Evolutionary conservation across 176 grass and related monocot genomes (phyloP), one percentile per base, ranked within the genome.

Genomic region (Pharus latifolius): DNA sequence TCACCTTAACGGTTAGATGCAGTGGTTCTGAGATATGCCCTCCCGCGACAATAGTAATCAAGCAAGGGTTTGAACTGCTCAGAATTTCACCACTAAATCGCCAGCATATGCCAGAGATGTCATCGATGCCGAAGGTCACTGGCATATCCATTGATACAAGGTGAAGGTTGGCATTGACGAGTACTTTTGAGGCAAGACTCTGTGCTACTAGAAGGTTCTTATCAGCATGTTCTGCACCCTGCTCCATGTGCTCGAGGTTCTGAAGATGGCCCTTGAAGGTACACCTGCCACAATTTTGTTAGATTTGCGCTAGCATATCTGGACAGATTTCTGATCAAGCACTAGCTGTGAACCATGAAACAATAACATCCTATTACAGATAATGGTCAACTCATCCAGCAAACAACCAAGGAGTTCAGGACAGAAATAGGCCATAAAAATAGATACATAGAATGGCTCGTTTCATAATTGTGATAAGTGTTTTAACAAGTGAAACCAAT

Each of bases 111-210:
- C 84, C 86, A 2, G 87, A 85, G 61, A 75, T 69, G 3, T 98
- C 94, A n/a, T 98, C 81, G 4, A 82, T 65, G 68, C 64, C 83
- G 25, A 88, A 84, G 54, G 86, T 90, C 25, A 98, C 67, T 11
- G 86, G 86, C 87, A 98, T 98, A 37, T 98, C 94, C 80, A 89
- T 87, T 15, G 81, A 90, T 43, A 98, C 84, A 23, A 98, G 84
- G 67, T 85, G 75, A 20, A 98, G 49, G 42, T 93, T 91, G 10
- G 80, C 24, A 9, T 88, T 98, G 78, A 81, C 83, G 41, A 93
- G 80, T 74, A 98, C 25, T 69, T 91, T 98, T 31, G 75, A 84
- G 32, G 84, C 87, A 2, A 98, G 38, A 47, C 63, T 85, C 49
- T 78, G 43, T 45, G 89, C 86, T 22, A 98, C 67, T 8, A 83